Evolutionary conservation across 2,329 filamentous ascomycete genomes (phyloP), one percentile per base, ranked within the genome.

Genomic region (Penicillium sp.): DNA sequence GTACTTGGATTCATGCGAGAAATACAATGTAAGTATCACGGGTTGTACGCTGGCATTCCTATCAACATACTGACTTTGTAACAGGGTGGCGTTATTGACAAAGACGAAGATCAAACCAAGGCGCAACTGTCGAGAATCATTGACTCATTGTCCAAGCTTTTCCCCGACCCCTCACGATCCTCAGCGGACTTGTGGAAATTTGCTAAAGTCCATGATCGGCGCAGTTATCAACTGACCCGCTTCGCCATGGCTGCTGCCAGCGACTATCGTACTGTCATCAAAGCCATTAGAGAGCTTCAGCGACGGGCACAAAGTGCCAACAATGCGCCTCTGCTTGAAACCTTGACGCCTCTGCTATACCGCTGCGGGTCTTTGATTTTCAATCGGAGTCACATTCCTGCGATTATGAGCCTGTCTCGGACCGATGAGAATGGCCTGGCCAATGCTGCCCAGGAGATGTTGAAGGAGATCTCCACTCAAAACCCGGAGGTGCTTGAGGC

Each of bases 401-500:
- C 90, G 0, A 92, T 97, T 56, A 89, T 97, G 77, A 87, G 91
- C 51, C 89, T 87, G 64, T 91, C 92, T 10, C 87, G 90, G 63
- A 92, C 85, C 9, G 88, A 96, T 65, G 87, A 92, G 64, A 84
- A 88, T 44, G 87, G 86, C 0, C 78, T 96, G 44, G 89, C 88
- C 5, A 77, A 82, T 18, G 85, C 89, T 13, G 92, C 94, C 1
- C 91, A 96, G 65, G 89, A 95, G 65, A 81, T 97, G 47, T 80
- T 97, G 43, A 92, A 90, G 64, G 89, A 96, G 66, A 96, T 97
- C 27, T 97, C 94, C 0, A 86, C 89, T 47, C 84, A 85, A 41
- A 94, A 94, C 57, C 92, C 94, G 0, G 88, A 92, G 52, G 84
- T 97, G 8, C 91, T 99, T 75, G 92, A 94, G 66, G 89, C 90